phyloP scores from a whole-genome alignment of 306 rosid species.

The Citrullus colocynthis region DNA sequence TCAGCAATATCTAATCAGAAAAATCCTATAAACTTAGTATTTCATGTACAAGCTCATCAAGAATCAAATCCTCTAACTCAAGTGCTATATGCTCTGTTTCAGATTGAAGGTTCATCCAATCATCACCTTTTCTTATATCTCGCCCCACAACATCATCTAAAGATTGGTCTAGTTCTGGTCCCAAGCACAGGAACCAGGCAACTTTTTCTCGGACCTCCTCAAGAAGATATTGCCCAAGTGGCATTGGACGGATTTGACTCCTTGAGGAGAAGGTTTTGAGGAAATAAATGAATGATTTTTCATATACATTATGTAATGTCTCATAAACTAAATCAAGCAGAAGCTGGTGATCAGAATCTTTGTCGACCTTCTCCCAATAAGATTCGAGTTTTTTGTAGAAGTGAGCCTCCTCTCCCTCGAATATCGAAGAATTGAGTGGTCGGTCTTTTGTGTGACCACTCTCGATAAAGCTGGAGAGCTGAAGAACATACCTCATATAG shows the following conservation, averaged over 20 bases:
- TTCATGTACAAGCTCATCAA: slow-evolving; percentile 69
- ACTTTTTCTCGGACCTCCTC: slow-evolving; percentile 39
- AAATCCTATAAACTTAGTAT: slow-evolving; percentile 9
- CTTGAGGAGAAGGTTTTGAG: slow-evolving; percentile 42
- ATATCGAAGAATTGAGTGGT: slow-evolving; percentile 36
- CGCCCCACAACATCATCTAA: slow-evolving; percentile 61
- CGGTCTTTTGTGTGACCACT: slow-evolving; percentile 38
- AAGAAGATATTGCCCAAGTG: slow-evolving; percentile 39
- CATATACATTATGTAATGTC: slow-evolving; percentile 36
- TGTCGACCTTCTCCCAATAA: slow-evolving; percentile 11
- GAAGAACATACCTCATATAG: slow-evolving; percentile 47
- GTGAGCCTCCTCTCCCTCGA: slow-evolving; percentile 29
- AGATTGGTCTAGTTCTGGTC: slow-evolving; percentile 67
- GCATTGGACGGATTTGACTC: slow-evolving; percentile 30
- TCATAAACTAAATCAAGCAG: slow-evolving; percentile 58
- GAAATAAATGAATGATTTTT: slow-evolving; percentile 44
- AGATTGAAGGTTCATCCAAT: slow-evolving; percentile 71
- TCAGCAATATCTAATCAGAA: not conserved
- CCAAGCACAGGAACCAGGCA: slow-evolving; percentile 31
- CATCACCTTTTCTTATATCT: slow-evolving; percentile 38
- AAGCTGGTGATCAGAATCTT: slow-evolving; percentile 33
- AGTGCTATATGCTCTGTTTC: slow-evolving; percentile 56
- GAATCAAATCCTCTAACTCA: slow-evolving; percentile 61
- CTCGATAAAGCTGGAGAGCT: slow-evolving; percentile 43
- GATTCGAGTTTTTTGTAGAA: slow-evolving; percentile 27